Percentiles rank a stretch among this genome's conserved stretches.
Conservation (phyloP, 2,329 filamentous ascomycete genomes). For the Fusarium temperatum region DNA sequence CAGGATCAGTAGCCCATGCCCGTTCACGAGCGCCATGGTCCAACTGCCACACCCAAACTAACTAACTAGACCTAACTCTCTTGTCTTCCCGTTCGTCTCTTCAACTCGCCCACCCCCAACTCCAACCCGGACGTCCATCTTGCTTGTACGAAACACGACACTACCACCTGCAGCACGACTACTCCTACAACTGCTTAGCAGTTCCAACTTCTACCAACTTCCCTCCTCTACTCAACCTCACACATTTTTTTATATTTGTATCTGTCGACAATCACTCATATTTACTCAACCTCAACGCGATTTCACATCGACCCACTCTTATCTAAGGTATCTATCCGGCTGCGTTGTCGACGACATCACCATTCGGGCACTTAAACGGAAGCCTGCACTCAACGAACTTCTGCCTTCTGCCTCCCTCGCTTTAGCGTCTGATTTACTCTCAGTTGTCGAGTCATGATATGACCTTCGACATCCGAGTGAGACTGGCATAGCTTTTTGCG, state of each 20-base stretch:
- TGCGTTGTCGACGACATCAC: conserved; percentile 30
- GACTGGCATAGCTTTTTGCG: conserved; percentile 41
- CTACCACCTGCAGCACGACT: conserved; percentile 17
- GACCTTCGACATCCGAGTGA: conserved; percentile 38
- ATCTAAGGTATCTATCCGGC: conserved; percentile 12
- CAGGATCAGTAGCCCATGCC: conserved; percentile 23
- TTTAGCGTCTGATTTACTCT: conserved; percentile 28
- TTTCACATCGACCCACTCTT: conserved; percentile 2
- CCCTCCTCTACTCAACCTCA: conserved; percentile 6
- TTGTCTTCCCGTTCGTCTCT: conserved; percentile 28
- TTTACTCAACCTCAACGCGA: conserved; percentile 8
- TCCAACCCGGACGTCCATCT: conserved; percentile 22
- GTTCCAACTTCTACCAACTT: conserved; percentile 26
- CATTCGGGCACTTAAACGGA: conserved; percentile 16
- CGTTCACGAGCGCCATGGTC: conserved; percentile 38
- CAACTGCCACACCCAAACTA: conserved; percentile 36
- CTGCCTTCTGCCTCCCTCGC: conserved; percentile 23
- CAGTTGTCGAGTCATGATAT: conserved; percentile 44
- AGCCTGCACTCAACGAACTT: conserved; percentile 23
- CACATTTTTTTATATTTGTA: background rate
- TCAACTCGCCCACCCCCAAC: conserved; percentile 30
- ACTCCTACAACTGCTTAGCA: conserved; percentile 24
- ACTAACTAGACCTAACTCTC: conserved; percentile 5
- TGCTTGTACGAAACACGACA: conserved; percentile 32
- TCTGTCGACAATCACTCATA: background rate